phyloP scores from a whole-genome alignment of 768 basidiomycete genomes.

The Rubroboletus pulcherrimus region DNA sequence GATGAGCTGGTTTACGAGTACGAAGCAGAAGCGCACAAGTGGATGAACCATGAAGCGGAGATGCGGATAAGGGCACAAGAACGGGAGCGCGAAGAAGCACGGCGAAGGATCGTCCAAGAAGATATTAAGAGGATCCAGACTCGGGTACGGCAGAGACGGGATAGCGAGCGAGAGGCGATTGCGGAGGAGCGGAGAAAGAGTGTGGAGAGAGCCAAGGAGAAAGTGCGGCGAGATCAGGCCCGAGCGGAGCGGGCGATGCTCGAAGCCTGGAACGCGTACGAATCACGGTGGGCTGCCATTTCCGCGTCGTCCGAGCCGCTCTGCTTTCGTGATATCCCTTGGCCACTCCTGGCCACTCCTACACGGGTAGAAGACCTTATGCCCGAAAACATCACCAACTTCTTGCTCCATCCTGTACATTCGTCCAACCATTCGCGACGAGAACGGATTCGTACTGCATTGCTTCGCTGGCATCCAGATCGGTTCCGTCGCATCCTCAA shows the following conservation, averaged over 20 bases:
- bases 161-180: constrained; percentile 44
- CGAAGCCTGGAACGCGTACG: constrained; percentile 63
- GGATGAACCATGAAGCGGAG: constrained; percentile 51
- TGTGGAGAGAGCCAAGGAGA: constrained; percentile 36
- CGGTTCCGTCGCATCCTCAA: constrained; percentile 57
- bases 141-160: constrained; percentile 47
- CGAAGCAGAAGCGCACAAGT: constrained; percentile 47
- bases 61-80: constrained; percentile 42
- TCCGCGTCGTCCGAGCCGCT: constrained; percentile 43
- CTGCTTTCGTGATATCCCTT: constrained; percentile 63
- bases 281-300: constrained; percentile 59
- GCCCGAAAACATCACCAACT: constrained; percentile 48
- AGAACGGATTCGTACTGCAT: constrained; percentile 62
- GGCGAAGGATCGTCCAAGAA: constrained; percentile 46
- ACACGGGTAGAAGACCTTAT: constrained; percentile 46
- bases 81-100: constrained; percentile 42
- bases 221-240: constrained; percentile 41
- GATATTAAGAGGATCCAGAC: constrained; percentile 54
- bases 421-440: constrained; percentile 55
- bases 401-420: constrained; percentile 65
- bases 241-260: constrained; percentile 42
- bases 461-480: constrained; percentile 82
- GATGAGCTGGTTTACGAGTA: constrained; percentile 52
- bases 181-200: constrained; percentile 45
- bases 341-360: constrained; percentile 56